phyloP scores from a whole-genome alignment of 352 stramenopile genomes.

The Globisporangium megalacanthum region DNA sequence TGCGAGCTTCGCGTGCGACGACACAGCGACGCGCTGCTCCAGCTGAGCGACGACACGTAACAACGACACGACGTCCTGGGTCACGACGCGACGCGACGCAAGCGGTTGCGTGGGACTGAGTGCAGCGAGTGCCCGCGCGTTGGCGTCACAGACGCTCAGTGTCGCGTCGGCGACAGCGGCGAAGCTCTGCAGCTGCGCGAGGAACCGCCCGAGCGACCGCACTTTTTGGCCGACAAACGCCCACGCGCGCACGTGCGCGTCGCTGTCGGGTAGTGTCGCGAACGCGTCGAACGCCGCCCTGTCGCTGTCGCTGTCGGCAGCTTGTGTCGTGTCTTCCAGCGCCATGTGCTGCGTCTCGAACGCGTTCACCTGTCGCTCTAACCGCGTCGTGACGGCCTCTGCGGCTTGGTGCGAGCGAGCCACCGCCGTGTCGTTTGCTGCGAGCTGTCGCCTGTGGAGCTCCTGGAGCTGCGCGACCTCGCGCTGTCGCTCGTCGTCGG shows the following conservation, averaged over 20 bases:
- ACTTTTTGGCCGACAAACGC: slow-evolving; percentile 14
- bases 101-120: slow-evolving; percentile 18
- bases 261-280: not conserved
- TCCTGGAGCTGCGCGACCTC: slow-evolving; percentile 6
- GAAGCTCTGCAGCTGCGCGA: slow-evolving; percentile 35
- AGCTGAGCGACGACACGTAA: slow-evolving; percentile 18
- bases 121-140: slow-evolving; percentile 19
- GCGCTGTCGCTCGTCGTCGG: not conserved
- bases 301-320: not conserved
- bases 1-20: slow-evolving; percentile 19
- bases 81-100: slow-evolving; percentile 8
- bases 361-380: slow-evolving; percentile 2
- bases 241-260: slow-evolving; percentile 12
- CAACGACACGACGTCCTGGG: slow-evolving; percentile 16
- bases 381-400: not conserved
- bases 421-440: not conserved
- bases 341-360: slow-evolving; percentile 15
- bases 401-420: not conserved
- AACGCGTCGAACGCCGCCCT: slow-evolving; percentile 1
- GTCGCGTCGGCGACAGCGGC: slow-evolving; percentile 21
- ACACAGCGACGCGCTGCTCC: slow-evolving; percentile 4
- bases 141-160: slow-evolving; percentile 31
- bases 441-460: not conserved
- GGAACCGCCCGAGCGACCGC: slow-evolving; percentile 28
- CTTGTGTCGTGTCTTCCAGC: slow-evolving; percentile 7